Evolutionary conservation across 2,329 filamentous ascomycete genomes (phyloP), one percentile per base, ranked within the genome.

Genomic region (Pseudocercospora fijiensis): DNA sequence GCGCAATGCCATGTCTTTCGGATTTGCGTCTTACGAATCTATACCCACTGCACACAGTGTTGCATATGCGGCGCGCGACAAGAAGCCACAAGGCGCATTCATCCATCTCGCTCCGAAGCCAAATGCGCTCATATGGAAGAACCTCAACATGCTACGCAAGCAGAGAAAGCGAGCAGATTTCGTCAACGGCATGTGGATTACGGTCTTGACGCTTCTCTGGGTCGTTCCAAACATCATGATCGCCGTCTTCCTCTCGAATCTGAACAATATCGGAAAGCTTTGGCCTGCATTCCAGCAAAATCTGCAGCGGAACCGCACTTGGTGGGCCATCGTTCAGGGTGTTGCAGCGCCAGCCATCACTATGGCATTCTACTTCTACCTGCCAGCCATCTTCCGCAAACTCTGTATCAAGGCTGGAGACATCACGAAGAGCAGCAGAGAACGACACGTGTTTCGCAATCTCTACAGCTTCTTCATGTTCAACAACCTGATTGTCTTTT

Each of bases 391-490:
- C 71, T 98, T 99, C 82, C 90, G 95, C 61, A 88, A 91, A 22
- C 83, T 99, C 41, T 90, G 92, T 5, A 89, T 92, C 65, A 86
- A 86, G 69, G 90, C 91, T 4, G 95, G 95, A 67, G 94, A 98
- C 74, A 85, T 90, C 68, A 96, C 92, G 55, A 99, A 98, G 79
- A 96, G 91, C 0, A 91, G 91, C 26, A 87, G 95, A 60, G 95
- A 99, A 76, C 85, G 92, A 28, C 94, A 98, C 76, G 95, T 99
- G 58, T 84, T 95, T 64, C 88, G 87, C 67, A 96, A 96, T 77
- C 84, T 99, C 2, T 99, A 96, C 78, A 85, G 90, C 18, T 99
- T 99, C 80, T 99, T 99, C 78, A 86, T 97, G 58, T 92, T 99
- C 83, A 99, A 99, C 84, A 98, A 98, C 74, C 78, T 99, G 61